Evolutionary conservation across 176 grass and related monocot genomes (phyloP).

Genomic region (Avena atlantica): DNA sequence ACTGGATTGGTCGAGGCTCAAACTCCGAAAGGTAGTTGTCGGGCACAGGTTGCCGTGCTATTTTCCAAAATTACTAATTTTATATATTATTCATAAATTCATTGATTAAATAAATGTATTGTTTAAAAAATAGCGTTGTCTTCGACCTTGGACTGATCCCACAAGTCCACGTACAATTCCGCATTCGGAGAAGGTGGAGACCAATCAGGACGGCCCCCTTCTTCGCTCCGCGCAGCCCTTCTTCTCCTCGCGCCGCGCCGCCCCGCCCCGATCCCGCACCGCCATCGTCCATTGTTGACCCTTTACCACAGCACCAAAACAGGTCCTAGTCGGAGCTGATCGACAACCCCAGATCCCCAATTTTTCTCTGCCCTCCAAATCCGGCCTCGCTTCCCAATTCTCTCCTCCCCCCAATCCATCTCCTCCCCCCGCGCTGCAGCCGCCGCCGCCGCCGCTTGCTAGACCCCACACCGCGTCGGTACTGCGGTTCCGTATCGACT

Average conservation of each 20-base stretch:
- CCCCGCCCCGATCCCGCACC: background rate
- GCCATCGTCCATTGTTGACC: background rate
- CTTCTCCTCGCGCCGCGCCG: background rate
- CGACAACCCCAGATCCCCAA: constrained; percentile 1
- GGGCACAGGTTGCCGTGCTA: no score
- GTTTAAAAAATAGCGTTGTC: no score
- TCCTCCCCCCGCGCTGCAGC: background rate
- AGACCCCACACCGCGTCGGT: background rate
- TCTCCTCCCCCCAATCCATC: background rate
- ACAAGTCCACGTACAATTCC: background rate
- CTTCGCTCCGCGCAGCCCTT: background rate
- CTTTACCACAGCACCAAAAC: background rate
- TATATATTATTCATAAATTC: no score
- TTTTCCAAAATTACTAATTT: no score
- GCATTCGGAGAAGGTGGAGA: background rate
- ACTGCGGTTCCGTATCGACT: background rate
- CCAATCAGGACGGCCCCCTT: background rate
- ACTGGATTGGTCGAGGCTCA: no score
- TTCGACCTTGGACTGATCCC: background rate
- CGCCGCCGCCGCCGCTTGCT: background rate
- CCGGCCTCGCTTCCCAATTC: background rate
- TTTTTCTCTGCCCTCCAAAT: background rate
- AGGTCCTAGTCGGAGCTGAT: background rate
- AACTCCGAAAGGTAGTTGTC: no score
- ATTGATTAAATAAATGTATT: no score